Base-by-base conservation (phyloP, 78 protist genomes). In the Dictyostelium citrinum region DNA sequence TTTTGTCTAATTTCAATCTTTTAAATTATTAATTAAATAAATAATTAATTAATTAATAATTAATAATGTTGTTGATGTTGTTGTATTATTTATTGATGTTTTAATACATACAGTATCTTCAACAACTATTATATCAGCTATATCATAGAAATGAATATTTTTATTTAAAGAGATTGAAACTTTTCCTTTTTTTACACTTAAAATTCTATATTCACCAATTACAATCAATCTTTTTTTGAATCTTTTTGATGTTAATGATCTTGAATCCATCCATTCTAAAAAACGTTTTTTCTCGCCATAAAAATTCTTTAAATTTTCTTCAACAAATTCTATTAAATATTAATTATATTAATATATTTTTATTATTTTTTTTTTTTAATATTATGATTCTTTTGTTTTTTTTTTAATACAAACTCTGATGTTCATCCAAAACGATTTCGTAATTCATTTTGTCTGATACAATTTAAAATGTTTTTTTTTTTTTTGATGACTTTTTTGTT, bases 171-270 rank as follows among this genome's bases (percentile, higher is more conserved):
- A 83, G 1, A 71, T 22, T 68, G 45, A 24, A 9, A 83, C 24
- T 51, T 83, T 83, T 6, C 90, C 90, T 41, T 29, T 83, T 35
- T 83, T 83, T 3, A 83, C 51, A 46, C 51, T 29, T 11, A 83
- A 22, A 24, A 83, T 68, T 72, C 90, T 68, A 49, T 83, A 83
- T 20, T 29, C 60, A 16, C 72, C 81, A 22, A 83, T 6, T 1
- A 83, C 90, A 22, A 83, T 45, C 8, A 83, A 46, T 33, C 90
- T 37, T n/a, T 83, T 83, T 41, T 83, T 83, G n/a, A 83, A 71
- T 67, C 81, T 68, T 49, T 71, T 68, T 27, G 90, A 83, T 51
- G 75, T 31, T 43, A 83, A 41, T 37, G 90, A 72, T 71, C 90
- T 83, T 11, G 74, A 46, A 27, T 83, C 90, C 16, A 71, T 64